Base-by-base conservation (phyloP, 805 yeast genomes). In the Lachancea waltii region DNA sequence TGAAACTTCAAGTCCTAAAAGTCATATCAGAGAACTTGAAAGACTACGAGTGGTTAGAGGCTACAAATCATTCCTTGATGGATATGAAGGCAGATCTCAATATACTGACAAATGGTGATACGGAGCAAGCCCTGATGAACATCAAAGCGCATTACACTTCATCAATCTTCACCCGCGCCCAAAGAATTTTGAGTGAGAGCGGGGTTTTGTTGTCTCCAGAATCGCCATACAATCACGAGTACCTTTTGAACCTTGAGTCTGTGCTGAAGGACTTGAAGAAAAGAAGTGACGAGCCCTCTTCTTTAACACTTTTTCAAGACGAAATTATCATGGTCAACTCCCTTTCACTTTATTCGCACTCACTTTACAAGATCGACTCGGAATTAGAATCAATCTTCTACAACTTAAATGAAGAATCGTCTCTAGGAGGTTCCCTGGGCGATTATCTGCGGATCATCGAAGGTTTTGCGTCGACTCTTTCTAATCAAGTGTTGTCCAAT, bases 191-290 rank as follows among this genome's bases (percentile, higher is more conserved):
- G 5, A 41, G 52, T 7, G 50, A 50, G 14, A 45, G 53, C 15
- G 51, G 52, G 11, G 46, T 51, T 16, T 47, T 55, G 5, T 28
- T 44, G n/a, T 20, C 47, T 5, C 44, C 45, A 3, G 48, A 53
- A 18, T 54, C 53, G 17, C 52, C 64, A 17, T 42, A 59, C 5
- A 64, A 64, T 27, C 58, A 62, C 33, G 69, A 69, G 21, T 79
- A 79, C 48, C 79, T 95, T 83, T 65, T 72, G 23, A 76, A 80
- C 43, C 72, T 89, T 41, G 81, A 78, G 41, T 69, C 84, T 2
- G 65, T 87, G 18, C 80, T 95, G 53, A 74, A 72, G 40, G 95
- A 87, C 50, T 67, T 83, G 37, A 72, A 71, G 42, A 80, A 73
- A 42, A 69, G 70, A 33, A 67, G 77, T 14, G 69, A 71, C 41